phyloP scores from a whole-genome alignment of 2,329 filamentous ascomycete species.

The Clonostachys solani region DNA sequence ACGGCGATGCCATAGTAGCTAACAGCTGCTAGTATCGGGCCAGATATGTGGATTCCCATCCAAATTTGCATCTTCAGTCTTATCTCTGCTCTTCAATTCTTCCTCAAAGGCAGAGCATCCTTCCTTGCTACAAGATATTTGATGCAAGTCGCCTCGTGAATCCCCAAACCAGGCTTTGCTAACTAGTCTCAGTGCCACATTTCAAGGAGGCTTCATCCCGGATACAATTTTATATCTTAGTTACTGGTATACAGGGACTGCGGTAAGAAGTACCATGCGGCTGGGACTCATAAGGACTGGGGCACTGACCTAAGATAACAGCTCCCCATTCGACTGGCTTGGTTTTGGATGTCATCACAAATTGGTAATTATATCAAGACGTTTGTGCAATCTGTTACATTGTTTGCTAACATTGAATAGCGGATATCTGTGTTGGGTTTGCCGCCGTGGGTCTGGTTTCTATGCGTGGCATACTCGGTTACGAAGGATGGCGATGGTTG shows the following conservation, averaged over 20 bases:
- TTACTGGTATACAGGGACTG: conserved; percentile 65
- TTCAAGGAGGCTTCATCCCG: conserved; percentile 53
- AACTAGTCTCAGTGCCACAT: conserved; percentile 23
- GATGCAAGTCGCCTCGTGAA: conserved; percentile 12
- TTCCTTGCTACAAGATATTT: conserved; percentile 23
- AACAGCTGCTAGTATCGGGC: conserved; percentile 23
- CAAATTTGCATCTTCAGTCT: conserved; percentile 29
- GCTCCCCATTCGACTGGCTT: conserved; percentile 59
- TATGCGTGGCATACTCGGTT: conserved; percentile 44
- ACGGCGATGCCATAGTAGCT: conserved; percentile 1
- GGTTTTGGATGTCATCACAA: conserved; percentile 55
- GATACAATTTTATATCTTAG: conserved; percentile 55
- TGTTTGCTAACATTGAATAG: neutral
- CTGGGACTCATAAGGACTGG: no score
- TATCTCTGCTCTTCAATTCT: conserved; percentile 24
- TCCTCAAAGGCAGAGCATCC: conserved; percentile 20
- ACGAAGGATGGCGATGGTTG: conserved; percentile 55
- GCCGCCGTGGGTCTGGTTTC: conserved; percentile 51
- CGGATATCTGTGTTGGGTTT: conserved; percentile 47
- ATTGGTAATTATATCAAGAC: conserved; percentile 9
- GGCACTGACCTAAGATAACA: conserved; percentile 19
- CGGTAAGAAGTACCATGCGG: conserved; percentile 15
- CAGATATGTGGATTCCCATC: conserved; percentile 45
- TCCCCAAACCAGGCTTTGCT: neutral
- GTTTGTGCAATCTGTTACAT: no score